phyloP scores from a whole-genome alignment of 495 filamentous ascomycete genomes.

The Aspergillus sclerotioniger region DNA sequence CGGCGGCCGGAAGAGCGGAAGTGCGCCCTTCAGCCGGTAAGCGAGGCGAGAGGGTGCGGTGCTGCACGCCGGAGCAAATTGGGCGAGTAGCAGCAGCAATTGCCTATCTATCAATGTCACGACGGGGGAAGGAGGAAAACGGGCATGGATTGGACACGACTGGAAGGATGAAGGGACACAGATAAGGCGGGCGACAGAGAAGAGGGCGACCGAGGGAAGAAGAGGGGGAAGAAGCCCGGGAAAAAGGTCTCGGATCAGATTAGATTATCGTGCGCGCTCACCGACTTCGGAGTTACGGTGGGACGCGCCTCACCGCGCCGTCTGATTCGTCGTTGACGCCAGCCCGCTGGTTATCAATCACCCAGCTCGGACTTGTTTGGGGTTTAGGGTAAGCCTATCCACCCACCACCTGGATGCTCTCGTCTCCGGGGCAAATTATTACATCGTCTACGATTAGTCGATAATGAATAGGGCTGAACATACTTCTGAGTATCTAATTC shows the following conservation, averaged over 20 bases:
- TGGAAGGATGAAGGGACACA: conserved; percentile 6
- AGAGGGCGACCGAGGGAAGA: conserved; percentile 15
- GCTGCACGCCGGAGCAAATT: background rate
- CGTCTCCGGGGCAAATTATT: background rate
- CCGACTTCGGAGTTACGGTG: conserved; percentile 27
- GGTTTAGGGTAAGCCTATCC: conserved; percentile 7
- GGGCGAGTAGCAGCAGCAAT: background rate
- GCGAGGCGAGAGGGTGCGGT: conserved; percentile 21
- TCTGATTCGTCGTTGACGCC: conserved; percentile 17
- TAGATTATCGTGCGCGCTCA: conserved; percentile 32
- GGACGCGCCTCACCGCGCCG: background rate
- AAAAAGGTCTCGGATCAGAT: conserved; percentile 48
- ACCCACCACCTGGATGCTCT: background rate
- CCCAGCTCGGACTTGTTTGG: conserved; percentile 2
- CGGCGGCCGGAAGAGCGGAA: conserved; percentile 47
- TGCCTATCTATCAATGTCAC: background rate
- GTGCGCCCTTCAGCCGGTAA: conserved; percentile 37
- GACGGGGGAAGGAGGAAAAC: background rate
- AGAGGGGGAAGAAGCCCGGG: conserved; percentile 16
- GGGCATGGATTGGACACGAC: conserved; percentile 1
- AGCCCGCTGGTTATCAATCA: conserved; percentile 15
- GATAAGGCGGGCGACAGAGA: conserved; percentile 14
- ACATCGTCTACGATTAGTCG: background rate
- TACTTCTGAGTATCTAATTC: too few species aligned
- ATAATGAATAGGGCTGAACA: background rate